Evolutionary conservation across 208 protist species (phyloP), one percentile per base, ranked within the genome.

Genomic region (Leishmania braziliensis): DNA sequence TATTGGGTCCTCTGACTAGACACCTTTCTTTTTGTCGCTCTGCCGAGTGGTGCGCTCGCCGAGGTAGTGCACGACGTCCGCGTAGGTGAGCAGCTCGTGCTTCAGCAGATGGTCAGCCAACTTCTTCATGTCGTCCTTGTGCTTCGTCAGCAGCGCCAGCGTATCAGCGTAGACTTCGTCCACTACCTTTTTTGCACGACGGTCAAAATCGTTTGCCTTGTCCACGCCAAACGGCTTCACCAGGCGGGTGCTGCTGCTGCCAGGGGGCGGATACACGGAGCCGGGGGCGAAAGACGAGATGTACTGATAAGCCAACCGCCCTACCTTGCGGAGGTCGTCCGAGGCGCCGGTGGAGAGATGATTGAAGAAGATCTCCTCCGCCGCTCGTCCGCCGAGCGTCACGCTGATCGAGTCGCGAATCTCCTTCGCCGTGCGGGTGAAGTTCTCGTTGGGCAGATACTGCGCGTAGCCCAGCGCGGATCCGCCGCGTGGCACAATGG

Each of bases 381-480:
- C 94, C 20, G 95, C 91, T 63, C 98, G 93, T 1, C 98, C 98
- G 73, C 98, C 98, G 8, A 99, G 93, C 20, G 94, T 93, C 70
- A 99, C 94, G 78, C 94, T 97, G 51, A 99, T 99, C n/a, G 90
- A 89, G 80, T 99, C 96, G 9, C 95, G 82, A 26, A 99, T 80
- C 83, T 99, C 96, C 50, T 97, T 90, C 60, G 93, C 86, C 14
- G 97, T 99, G 75, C 96, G 94, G 18, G 98, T 92, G 82, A 91
- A 88, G 48, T 92, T 94, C 71, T 99, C 98, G 77, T 97, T 96
- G 26, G 99, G 99, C 56, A 99, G 92, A 80, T 99, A 99, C 92
- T 99, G 98, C 63, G 99, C 98, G 86, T 99, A 99, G 56, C 99
- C 99, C 3, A 99, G 91, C 26, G 98, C 98, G 23, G 90, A 98